Conservation (phyloP, 176 grass and related monocot species). For the Rhynchospora tenuis region DNA sequence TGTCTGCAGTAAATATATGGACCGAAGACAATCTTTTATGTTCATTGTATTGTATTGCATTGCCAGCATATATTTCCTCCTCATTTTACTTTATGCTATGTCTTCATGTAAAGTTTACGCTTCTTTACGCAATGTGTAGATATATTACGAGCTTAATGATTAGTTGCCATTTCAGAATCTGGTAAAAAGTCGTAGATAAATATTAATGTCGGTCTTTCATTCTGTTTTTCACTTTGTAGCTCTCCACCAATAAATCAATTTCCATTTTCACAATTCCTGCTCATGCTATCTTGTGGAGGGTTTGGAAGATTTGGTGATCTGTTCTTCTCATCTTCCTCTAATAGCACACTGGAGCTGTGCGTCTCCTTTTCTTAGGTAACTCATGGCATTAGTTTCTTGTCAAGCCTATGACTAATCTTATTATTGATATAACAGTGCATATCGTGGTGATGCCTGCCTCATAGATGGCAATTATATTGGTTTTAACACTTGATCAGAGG, state of each 20-base stretch:
- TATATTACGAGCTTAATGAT: not conserved
- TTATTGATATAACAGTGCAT: not conserved
- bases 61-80: not conserved
- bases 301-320: not conserved
- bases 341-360: not conserved
- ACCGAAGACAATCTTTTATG: not conserved
- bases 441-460: not conserved
- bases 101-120: not conserved
- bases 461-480: not conserved
- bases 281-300: not conserved
- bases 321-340: not conserved
- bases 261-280: not conserved
- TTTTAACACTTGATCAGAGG: not conserved
- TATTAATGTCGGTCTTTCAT: not conserved
- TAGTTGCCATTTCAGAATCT: not conserved
- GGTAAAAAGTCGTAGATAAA: not conserved
- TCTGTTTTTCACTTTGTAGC: not conserved
- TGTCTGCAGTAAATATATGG: not conserved
- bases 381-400: not conserved
- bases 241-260: not conserved
- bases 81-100: not conserved
- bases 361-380: not conserved
- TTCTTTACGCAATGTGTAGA: not conserved
- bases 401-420: not conserved
- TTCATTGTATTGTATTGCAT: not conserved